Base-by-base conservation (phyloP, 2,329 filamentous ascomycete genomes). In the Talaromyces sp. region DNA sequence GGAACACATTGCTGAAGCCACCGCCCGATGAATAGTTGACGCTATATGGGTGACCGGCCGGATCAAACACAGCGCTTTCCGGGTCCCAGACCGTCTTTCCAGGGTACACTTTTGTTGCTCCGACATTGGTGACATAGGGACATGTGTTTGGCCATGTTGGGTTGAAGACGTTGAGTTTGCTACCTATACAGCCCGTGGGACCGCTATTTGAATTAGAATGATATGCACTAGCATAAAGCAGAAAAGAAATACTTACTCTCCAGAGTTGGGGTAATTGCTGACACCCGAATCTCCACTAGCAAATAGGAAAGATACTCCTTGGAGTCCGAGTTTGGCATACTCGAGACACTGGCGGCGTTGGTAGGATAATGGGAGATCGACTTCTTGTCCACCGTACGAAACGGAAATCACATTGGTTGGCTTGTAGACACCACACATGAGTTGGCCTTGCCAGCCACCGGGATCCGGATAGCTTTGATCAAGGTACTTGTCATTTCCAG, bases 381-480 rank as follows among this genome's bases (percentile, higher is more conserved):
- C 58, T 59, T 65, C 63, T 43, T 65, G 63, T 10, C 63, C 63
- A 41, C 63, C 58, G 52, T 65, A 65, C 13, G 63, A 65, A 37
- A 65, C 50, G n/a, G 63, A 65, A 33, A 65, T 65, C 33, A 65
- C 63, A 35, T 65, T 62, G 13, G 63, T 65, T n/a, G 63, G 63
- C 33, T 62, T 62, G 49, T 65, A 65, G 31, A 65, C 63, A 24
- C 63, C 63, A 60, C 63, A 84, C 69, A 81, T 77, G 16, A 81
- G 73, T 45, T 72, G 62, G 59, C 71, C 70, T 59, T 80, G 79
- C 74, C 85, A 86, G 6, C 84, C 84, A 14, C 74, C 72, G 1
- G 77, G 74, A 67, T 85, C 79, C 1, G 84, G 85, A 69, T 86
- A 86, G 8, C 73, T 73, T 0, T 83, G 82, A 67, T 86, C 85